Evolutionary conservation across 148 eudicot genomes (phyloP), one percentile per base, ranked within the genome.

Genomic region (Silene conica): DNA sequence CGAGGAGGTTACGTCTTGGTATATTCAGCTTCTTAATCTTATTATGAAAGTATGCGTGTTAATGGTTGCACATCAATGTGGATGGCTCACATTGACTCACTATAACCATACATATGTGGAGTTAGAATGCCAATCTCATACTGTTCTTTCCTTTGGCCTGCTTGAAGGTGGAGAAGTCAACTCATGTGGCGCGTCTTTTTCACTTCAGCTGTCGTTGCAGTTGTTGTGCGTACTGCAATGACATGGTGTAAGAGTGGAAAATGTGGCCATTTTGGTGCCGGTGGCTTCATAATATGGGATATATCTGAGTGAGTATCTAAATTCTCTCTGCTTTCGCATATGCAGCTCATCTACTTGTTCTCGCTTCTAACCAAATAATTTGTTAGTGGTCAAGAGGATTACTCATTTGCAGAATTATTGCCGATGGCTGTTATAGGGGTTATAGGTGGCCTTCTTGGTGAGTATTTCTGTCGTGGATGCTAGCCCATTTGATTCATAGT

Each of bases 121-220:
- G 48, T 19, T 63, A 75, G 14, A 28, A 65, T 65, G 60, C 19
- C 59, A 67, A 19, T 73, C 68, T 65, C 14, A 48, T 77, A 2
- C 19, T 69, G 34, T 76, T 73, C 56, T 48, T 8, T 71, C 54
- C 2, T 55, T 63, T 64, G 73, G 70, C 61, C 67, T 62, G 54
- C 38, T 79, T 86, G 78, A 83, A 95, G 99, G 99, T 95, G 99
- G 99, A 95, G 96, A 78, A 95, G 99, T 89, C 99, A 95, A 84
- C 93, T 95, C 62, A 95, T 95, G 99, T 95, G 99, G 99, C 99
- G 99, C 78, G 99, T 95, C 72, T 95, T 95, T 75, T 95, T 95
- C 86, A 95, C 99, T 69, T 95, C 99, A 85, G 99, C 99, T 74
- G 87, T 95, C 79, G 99, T 95, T 69, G 99, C 96, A 78, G 97